Evolutionary conservation across 495 filamentous ascomycete species (phyloP).

Genomic region (Glonium stellatum): DNA sequence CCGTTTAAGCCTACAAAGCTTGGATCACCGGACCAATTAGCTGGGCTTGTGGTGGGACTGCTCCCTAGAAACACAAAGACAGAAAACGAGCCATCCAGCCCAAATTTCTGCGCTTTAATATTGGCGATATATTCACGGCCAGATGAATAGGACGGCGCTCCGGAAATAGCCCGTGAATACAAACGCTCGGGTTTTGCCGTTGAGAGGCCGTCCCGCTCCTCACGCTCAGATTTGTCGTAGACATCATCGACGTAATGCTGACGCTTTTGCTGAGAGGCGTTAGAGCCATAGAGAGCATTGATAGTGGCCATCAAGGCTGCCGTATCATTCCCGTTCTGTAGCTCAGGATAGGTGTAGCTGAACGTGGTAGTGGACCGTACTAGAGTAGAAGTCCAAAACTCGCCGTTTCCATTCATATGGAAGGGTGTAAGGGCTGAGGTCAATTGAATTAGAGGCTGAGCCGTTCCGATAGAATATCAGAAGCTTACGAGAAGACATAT

Average conservation of each 20-base stretch:
- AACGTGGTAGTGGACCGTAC: constrained; percentile 36
- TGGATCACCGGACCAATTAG: constrained; percentile 39
- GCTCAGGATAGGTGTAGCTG: constrained; percentile 57
- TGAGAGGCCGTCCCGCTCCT: not conserved
- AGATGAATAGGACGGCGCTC: constrained; percentile 18
- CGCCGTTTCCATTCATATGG: constrained; percentile 31
- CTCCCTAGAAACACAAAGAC: constrained; percentile 57
- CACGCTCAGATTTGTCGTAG: not conserved
- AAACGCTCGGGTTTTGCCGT: not conserved
- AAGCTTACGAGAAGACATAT: constrained; percentile 33
- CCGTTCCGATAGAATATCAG: not conserved
- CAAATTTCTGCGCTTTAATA: constrained; percentile 50
- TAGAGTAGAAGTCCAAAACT: constrained; percentile 38
- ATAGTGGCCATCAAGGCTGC: constrained; percentile 40
- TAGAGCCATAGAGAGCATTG: constrained; percentile 49
- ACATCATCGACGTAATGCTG: not conserved
- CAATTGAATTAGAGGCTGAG: not conserved
- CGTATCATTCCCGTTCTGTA: constrained; percentile 34
- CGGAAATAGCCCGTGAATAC: constrained; percentile 2
- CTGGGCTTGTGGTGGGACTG: constrained; percentile 33
- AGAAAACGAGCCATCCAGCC: constrained; percentile 48
- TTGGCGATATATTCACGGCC: constrained; percentile 54
- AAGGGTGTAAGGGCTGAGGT: constrained; percentile 40
- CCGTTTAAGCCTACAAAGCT: constrained; percentile 50
- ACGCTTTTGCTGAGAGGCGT: constrained; percentile 9